Evolutionary conservation across 768 basidiomycete species (phyloP).

Genomic region (Lactifluus piperatus): DNA sequence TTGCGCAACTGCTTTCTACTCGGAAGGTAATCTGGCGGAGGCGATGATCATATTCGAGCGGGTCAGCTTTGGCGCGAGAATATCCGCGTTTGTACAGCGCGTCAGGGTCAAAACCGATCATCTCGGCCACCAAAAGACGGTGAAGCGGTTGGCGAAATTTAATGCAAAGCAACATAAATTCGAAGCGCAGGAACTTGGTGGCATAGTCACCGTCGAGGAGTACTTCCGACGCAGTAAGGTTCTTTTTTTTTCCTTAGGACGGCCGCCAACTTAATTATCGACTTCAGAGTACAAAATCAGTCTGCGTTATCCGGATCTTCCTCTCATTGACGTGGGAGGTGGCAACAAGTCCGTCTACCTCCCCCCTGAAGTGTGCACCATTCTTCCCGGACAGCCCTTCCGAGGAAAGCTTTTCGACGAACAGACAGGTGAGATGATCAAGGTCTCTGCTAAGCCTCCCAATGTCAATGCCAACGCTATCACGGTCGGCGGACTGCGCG

Average conservation of each 20-base stretch:
- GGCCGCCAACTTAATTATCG: not conserved
- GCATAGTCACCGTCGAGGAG: conserved; percentile 36
- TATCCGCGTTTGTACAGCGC: conserved; percentile 53
- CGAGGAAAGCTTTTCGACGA: conserved; percentile 47
- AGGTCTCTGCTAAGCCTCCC: conserved; percentile 39
- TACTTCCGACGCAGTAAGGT: conserved; percentile 40
- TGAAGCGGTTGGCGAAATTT: conserved; percentile 43
- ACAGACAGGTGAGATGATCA: conserved; percentile 46
- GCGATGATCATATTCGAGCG: conserved; percentile 35
- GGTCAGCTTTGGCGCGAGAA: conserved; percentile 50
- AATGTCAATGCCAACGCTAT: conserved; percentile 42
- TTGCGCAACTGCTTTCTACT: conserved; percentile 44
- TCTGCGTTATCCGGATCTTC: conserved; percentile 33
- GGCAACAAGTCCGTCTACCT: conserved; percentile 34
- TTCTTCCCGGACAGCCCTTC: conserved; percentile 34
- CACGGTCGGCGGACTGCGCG: conserved; percentile 33
- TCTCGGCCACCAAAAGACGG: conserved; percentile 66
- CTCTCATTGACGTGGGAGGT: conserved; percentile 39
- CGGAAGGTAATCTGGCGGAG: conserved; percentile 34
- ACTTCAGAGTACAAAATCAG: conserved; percentile 35
- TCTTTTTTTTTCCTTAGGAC: not conserved
- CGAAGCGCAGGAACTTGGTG: conserved; percentile 32
- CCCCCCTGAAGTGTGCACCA: conserved; percentile 42
- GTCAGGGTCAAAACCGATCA: conserved; percentile 60
- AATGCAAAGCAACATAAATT: conserved; percentile 35